phyloP scores from a whole-genome alignment of 225 moss, liverwort and hornwort genomes.

The Neckera pumila region DNA sequence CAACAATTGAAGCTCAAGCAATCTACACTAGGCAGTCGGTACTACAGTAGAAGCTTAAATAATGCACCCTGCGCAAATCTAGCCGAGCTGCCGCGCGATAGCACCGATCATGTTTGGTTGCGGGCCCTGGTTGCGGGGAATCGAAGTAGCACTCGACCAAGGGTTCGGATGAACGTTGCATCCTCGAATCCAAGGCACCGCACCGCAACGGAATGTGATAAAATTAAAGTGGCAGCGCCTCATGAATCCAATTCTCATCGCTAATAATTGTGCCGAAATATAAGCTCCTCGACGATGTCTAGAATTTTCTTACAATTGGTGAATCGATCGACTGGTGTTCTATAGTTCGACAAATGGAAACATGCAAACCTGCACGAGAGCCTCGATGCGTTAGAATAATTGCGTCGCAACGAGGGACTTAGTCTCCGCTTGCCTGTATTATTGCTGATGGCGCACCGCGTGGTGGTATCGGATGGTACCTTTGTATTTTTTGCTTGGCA shows the following conservation, averaged over 20 bases:
- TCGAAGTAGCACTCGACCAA: neutral
- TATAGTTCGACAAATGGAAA: neutral
- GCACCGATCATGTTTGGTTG: neutral
- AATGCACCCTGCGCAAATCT: neutral
- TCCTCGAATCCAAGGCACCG: neutral
- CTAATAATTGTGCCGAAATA: neutral
- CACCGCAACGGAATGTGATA: neutral
- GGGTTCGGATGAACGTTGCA: neutral
- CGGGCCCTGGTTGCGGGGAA: neutral
- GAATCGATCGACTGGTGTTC: neutral
- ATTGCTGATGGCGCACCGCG: neutral
- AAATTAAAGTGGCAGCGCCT: neutral
- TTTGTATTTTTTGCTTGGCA: neutral
- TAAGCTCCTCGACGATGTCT: neutral
- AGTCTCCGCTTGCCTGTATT: neutral
- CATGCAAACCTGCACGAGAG: neutral
- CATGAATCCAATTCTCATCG: too few species aligned
- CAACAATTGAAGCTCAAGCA: neutral
- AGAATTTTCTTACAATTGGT: neutral
- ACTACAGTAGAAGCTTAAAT: neutral
- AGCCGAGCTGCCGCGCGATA: neutral
- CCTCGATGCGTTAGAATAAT: constrained; percentile 1
- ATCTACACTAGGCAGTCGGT: neutral
- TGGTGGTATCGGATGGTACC: neutral
- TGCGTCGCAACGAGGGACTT: neutral